Evolutionary conservation across 352 stramenopile species (phyloP), one percentile per base, ranked within the genome.

Genomic region (Globisporangium nunn): DNA sequence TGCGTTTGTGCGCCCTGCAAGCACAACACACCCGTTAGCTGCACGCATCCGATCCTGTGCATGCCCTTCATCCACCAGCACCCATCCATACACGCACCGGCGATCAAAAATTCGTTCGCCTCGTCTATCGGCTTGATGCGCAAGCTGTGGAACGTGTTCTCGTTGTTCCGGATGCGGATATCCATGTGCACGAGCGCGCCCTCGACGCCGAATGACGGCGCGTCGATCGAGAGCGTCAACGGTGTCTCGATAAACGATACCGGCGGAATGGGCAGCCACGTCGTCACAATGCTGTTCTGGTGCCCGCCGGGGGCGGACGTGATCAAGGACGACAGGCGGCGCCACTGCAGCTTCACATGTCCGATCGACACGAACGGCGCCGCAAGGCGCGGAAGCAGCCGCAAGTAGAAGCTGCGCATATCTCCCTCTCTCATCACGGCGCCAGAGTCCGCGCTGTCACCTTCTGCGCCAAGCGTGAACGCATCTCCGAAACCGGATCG

Each of bases 81-180:
- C 23, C 23, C 23, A 23, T 23, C 23, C 23, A 44, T 18, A 6
- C n/a, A 52, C 51, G 50, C 56, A 82, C 73, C 84, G 30, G 81
- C 74, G 33, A 94, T 81, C 56, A 92, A 75, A 65, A 93, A 93
- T 47, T 89, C 74, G 11, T 68, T 73, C 15, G 76, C 85, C 6
- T 85, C 72, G 59, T 91, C 75, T 23, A 88, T 68, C 0, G 79
- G 72, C 54, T 90, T 88, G 48, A 95, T 65, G 0, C 71, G 76
- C 23, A 95, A 55, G 37, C 73, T 85, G 60, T 93, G 78, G 46
- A 91, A 77, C 7, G 69, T 63, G 49, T 72, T 69, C 33, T 90
- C 79, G 59, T 93, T 90, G 72, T 95, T 95, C 31, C 66, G 67
- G 33, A 92, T 64, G 7, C 62, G 61, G 31, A 95, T 63, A 35